These are phyloP conservation scores for Rhipidocladum racemiflorum DNA, from an alignment of 176 grass and related monocot species.

Conservation along the genomic window DNA sequence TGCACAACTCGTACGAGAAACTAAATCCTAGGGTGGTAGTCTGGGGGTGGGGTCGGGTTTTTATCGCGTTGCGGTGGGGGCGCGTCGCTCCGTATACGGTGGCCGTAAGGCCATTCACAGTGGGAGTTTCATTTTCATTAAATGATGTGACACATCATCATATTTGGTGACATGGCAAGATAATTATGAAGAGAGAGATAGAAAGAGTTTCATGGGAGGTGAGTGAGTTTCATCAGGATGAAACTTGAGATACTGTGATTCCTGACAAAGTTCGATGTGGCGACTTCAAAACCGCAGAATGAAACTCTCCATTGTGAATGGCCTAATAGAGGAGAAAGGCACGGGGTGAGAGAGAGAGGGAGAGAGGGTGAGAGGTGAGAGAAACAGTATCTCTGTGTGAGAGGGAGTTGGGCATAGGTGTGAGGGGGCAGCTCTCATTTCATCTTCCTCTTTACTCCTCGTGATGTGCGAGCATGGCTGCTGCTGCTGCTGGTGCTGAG, in stretches of 20 bases:
- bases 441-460: conserved; percentile 33
- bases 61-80: conserved; percentile 36
- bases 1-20: no score
- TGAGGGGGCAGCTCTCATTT: conserved; percentile 29
- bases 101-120: no score
- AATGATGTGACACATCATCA: no score
- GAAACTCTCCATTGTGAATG: no score
- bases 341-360: background rate
- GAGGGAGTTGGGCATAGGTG: background rate
- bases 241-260: no score
- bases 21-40: background rate
- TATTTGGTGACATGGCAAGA: no score
- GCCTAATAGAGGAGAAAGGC: background rate
- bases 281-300: no score
- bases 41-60: background rate
- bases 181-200: conserved; percentile 24
- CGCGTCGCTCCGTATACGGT: background rate
- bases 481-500: conserved; percentile 14
- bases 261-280: no score
- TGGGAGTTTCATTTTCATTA: no score
- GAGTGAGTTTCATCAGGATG: no score
- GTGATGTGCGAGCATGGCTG: conserved; percentile 41
- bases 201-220: no score
- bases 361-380: no score
- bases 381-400: background rate